phyloP scores from a whole-genome alignment of 176 grass and related monocot species.

The Eragrostis curvula region DNA sequence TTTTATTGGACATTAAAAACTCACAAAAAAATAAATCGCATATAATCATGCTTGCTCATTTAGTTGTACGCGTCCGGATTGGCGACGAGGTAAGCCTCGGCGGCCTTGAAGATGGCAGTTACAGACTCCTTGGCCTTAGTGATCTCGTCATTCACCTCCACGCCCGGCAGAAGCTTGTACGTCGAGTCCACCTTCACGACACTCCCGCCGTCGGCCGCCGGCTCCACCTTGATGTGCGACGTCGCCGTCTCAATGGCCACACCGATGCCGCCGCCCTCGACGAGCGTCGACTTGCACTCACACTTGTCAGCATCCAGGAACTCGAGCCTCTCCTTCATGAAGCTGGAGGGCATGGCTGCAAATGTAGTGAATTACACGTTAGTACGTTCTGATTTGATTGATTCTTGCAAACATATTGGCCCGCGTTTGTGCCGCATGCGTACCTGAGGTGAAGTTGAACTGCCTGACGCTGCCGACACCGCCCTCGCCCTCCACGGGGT shows the following conservation, averaged over 20 bases:
- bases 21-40: too few species aligned
- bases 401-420: background rate
- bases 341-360: constrained; percentile 57
- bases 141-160: constrained; percentile 39
- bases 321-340: constrained; percentile 67
- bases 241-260: constrained; percentile 43
- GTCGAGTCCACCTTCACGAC: constrained; percentile 54
- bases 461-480: constrained; percentile 54
- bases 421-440: too few species aligned
- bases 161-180: constrained; percentile 53
- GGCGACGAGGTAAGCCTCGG: constrained; percentile 60
- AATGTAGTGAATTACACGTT: background rate
- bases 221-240: constrained; percentile 65
- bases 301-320: constrained; percentile 60
- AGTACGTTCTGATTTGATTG: background rate
- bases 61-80: constrained; percentile 74
- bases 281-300: constrained; percentile 59
- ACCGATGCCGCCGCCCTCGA: constrained; percentile 74
- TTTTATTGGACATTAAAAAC: too few species aligned
- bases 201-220: constrained; percentile 52
- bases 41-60: background rate
- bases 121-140: constrained; percentile 53
- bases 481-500: constrained; percentile 32
- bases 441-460: constrained; percentile 78
- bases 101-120: constrained; percentile 55